phyloP scores from a whole-genome alignment of 805 yeast genomes.

The Pichia membranifaciens region DNA sequence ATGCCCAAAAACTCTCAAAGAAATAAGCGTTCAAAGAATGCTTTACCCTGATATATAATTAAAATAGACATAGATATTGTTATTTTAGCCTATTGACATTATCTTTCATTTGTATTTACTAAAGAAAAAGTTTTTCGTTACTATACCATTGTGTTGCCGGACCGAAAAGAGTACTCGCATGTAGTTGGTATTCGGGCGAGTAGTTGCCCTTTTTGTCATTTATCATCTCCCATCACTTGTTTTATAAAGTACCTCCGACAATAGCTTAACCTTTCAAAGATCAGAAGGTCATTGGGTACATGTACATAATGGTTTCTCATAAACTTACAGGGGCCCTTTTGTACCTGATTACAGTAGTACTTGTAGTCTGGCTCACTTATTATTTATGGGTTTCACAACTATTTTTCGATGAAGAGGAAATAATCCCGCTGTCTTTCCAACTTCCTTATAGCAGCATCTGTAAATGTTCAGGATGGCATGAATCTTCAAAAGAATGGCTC shows the following conservation, averaged over 20 bases:
- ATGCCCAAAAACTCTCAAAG: constrained; percentile 29
- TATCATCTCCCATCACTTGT: not conserved
- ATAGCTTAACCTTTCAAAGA: not conserved
- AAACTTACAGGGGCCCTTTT: not conserved
- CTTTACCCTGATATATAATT: not conserved
- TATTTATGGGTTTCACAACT: not conserved
- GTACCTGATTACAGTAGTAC: not conserved
- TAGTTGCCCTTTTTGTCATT: not conserved
- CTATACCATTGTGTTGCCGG: no score
- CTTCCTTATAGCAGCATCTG: constrained; percentile 2
- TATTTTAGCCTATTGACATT: not conserved
- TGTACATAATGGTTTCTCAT: no score
- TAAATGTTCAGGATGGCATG: not conserved
- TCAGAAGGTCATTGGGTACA: no score
- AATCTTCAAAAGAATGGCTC: not conserved
- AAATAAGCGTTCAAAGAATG: constrained; percentile 7
- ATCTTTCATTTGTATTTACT: no score
- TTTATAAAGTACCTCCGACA: no score
- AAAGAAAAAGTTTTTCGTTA: no score
- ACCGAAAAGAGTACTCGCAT: no score
- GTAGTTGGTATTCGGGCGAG: no score
- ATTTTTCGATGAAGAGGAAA: not conserved
- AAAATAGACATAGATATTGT: not conserved
- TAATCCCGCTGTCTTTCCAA: constrained; percentile 5
- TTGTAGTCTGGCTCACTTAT: not conserved